A percentile compares a stretch with the other conserved stretches of the same genome.
phyloP scores from a whole-genome alignment of 2,329 filamentous ascomycete genomes.

The Aspergillus flavus region DNA sequence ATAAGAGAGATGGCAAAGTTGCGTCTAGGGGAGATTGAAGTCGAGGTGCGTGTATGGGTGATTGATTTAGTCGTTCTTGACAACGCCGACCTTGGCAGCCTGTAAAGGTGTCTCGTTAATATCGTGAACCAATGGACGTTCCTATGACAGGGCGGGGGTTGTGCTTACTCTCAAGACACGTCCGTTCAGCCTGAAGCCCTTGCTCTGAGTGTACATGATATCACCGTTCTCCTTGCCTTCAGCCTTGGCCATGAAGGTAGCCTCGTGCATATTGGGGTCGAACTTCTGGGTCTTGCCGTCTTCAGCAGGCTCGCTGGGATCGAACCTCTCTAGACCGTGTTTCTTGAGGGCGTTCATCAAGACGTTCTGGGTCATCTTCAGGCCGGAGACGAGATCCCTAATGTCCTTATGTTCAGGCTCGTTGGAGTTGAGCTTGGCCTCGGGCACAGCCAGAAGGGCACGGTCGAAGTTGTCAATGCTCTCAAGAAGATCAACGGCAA shows the following conservation, averaged over 20 bases:
- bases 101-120: constrained; percentile 22
- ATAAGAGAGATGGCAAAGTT: constrained; percentile 14
- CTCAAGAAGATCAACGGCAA: constrained; percentile 93
- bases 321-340: constrained; percentile 89
- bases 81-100: constrained; percentile 93
- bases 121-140: neutral
- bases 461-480: constrained; percentile 97
- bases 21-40: constrained; percentile 7
- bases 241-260: constrained; percentile 89
- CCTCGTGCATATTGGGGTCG: constrained; percentile 95
- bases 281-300: constrained; percentile 74
- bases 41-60: neutral
- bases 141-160: neutral
- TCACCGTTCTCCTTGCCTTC: constrained; percentile 85
- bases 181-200: constrained; percentile 93
- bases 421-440: constrained; percentile 67
- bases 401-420: constrained; percentile 70
- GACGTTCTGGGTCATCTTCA: constrained; percentile 93
- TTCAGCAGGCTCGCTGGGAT: constrained; percentile 58
- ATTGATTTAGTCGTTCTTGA: constrained; percentile 68
- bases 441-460: constrained; percentile 76
- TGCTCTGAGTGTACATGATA: constrained; percentile 91
- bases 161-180: constrained; percentile 70
- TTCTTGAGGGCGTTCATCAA: constrained; percentile 87
- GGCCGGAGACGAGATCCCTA: constrained; percentile 77